Percentiles rank a stretch among this genome's conserved stretches.
phyloP scores from a whole-genome alignment of 768 basidiomycete genomes.

The Astraeus odoratus region DNA sequence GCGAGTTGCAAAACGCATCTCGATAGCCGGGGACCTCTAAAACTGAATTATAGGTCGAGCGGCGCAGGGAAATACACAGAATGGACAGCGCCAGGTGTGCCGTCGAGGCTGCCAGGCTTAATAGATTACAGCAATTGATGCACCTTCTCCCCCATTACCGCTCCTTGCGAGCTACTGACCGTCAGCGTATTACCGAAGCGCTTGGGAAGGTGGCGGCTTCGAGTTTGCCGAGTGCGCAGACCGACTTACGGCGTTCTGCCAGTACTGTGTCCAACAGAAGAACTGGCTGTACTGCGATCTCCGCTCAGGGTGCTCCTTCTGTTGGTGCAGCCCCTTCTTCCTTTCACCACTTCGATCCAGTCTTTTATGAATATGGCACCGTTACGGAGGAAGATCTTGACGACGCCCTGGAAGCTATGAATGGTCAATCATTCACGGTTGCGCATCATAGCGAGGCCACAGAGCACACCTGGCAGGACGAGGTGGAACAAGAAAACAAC shows the following conservation, averaged over 20 bases:
- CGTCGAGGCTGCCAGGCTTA: constrained; percentile 52
- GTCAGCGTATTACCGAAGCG: constrained; percentile 22
- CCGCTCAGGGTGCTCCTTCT: not conserved
- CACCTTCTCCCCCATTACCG: constrained; percentile 33
- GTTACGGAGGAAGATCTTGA: not conserved
- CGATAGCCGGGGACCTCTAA: not conserved
- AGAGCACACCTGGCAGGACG: not conserved
- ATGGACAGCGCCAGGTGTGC: constrained; percentile 44
- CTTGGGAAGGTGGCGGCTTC: constrained; percentile 9
- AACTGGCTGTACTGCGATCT: not conserved
- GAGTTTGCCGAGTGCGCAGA: not conserved
- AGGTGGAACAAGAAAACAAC: not conserved
- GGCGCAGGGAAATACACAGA: constrained; percentile 45
- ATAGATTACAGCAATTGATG: constrained; percentile 42
- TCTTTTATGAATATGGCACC: not conserved
- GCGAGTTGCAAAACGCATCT: constrained; percentile 30
- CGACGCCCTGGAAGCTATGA: not conserved
- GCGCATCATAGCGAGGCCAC: not conserved
- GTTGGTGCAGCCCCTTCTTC: no score
- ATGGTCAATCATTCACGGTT: not conserved
- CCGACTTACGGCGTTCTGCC: not conserved
- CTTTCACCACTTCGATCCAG: not conserved
- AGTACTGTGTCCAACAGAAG: not conserved
- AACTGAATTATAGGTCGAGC: constrained; percentile 37
- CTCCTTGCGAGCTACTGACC: constrained; percentile 24